A percentile compares a stretch with the other conserved stretches of the same genome.
Evolutionary conservation across 2,329 filamentous ascomycete genomes (phyloP).

Genomic region (Fusarium sp.): DNA sequence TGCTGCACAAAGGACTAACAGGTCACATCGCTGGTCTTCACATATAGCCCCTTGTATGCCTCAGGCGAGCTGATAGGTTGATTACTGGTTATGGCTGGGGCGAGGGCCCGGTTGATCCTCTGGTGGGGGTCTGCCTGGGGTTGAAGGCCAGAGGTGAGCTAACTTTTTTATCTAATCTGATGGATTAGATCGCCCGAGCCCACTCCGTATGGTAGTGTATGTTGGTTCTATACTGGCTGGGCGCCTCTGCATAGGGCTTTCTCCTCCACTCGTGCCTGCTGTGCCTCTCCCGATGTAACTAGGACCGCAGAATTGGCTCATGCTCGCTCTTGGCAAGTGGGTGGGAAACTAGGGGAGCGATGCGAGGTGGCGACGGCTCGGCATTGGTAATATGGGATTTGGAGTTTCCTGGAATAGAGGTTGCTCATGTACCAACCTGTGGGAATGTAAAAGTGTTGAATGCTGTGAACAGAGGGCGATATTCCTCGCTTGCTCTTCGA

Average conservation of each 20-base stretch:
- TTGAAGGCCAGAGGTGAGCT: background rate
- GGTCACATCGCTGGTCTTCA: background rate
- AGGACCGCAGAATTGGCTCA: background rate
- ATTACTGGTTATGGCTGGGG: background rate
- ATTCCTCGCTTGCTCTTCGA: too few species aligned
- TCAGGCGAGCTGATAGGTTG: background rate
- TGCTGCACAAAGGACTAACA: background rate
- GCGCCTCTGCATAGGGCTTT: background rate
- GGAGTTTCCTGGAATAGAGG: background rate
- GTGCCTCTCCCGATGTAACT: background rate
- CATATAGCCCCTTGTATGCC: background rate
- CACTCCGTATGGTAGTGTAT: background rate
- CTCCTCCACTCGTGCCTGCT: background rate
- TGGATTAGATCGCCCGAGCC: background rate
- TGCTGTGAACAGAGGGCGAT: background rate
- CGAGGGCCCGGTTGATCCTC: background rate
- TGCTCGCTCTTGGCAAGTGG: background rate
- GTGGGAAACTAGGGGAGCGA: background rate
- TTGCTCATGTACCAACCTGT: background rate
- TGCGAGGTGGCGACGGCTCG: background rate
- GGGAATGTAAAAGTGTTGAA: background rate
- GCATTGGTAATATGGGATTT: background rate
- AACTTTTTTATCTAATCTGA: constrained; percentile 3
- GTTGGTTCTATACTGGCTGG: background rate
- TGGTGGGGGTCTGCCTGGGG: background rate